Evolutionary conservation across 306 rosid species (phyloP).

Genomic region (Mimosa bimucronata): DNA sequence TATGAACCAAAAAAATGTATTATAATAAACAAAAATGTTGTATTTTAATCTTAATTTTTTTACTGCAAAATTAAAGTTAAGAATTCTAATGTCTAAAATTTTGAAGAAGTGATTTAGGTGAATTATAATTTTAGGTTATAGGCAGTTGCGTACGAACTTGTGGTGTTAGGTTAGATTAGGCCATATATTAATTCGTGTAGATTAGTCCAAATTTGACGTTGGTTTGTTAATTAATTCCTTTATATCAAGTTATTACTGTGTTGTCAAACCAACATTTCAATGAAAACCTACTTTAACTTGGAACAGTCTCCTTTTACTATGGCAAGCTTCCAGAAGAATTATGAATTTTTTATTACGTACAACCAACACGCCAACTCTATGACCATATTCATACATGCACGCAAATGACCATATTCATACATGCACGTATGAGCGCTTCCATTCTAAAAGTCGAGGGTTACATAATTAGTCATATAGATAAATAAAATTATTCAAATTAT

Average conservation of each 20-base stretch:
- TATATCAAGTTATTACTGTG: background rate
- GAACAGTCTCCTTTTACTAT: background rate
- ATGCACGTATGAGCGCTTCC: no score
- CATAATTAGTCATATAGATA: no score
- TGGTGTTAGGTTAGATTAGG: slow-evolving; percentile 12
- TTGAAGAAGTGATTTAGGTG: background rate
- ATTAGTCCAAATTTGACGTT: background rate
- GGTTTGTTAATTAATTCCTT: background rate
- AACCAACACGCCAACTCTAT: background rate
- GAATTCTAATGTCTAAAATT: no score
- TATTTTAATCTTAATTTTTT: no score
- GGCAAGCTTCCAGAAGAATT: background rate
- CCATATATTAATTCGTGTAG: background rate
- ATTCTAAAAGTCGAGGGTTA: no score
- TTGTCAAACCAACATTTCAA: background rate
- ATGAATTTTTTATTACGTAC: background rate
- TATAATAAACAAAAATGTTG: no score
- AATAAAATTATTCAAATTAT: no score
- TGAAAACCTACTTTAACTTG: background rate
- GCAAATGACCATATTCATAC: no score
- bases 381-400: background rate
- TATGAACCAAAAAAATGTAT: no score
- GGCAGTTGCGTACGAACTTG: slow-evolving; percentile 26
- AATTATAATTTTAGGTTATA: background rate
- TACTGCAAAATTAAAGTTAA: background rate